Evolutionary conservation across 2,329 filamentous ascomycete genomes (phyloP).

Genomic region (Domatiomyces globalis): DNA sequence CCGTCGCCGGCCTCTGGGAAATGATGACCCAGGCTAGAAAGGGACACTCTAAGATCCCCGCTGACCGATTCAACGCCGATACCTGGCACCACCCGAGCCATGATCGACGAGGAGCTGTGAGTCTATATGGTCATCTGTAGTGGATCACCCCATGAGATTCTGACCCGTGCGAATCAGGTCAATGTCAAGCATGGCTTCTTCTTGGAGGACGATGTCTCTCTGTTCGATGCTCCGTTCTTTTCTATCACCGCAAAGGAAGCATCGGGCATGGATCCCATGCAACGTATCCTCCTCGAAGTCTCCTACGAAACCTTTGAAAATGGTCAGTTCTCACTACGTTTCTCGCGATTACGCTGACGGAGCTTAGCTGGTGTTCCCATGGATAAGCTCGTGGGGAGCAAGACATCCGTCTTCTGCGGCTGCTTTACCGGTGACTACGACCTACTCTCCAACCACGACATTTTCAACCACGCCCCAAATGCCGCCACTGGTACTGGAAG

Average conservation of each 20-base stretch:
- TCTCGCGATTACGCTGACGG: background rate
- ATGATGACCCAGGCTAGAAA: constrained; percentile 10
- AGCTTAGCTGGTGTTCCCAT: constrained; percentile 9
- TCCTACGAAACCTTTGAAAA: constrained; percentile 16
- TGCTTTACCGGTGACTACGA: constrained; percentile 10
- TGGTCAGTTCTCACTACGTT: constrained; percentile 2
- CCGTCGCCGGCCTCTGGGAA: constrained; percentile 15
- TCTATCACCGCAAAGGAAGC: constrained; percentile 14
- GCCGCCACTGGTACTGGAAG: constrained; percentile 14
- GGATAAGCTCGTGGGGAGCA: constrained; percentile 6
- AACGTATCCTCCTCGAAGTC: constrained; percentile 18
- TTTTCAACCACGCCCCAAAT: constrained; percentile 9
- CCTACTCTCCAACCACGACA: constrained; percentile 21
- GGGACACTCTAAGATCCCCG: constrained; percentile 15
- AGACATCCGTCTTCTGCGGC: constrained; percentile 10
- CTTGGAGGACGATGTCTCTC: constrained; percentile 9
- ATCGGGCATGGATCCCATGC: constrained; percentile 18
- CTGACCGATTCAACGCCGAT: constrained; percentile 18
- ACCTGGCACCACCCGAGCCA: constrained; percentile 16
- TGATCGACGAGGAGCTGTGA: constrained; percentile 6
- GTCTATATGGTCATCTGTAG: background rate
- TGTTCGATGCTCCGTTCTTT: constrained; percentile 22
- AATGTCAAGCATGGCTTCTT: constrained; percentile 14
- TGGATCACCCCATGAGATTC: too few relatives aligned
- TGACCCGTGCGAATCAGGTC: background rate